These are phyloP conservation scores for Suhomyces tanzawaensis DNA, from an alignment of 805 yeast genomes.

Conservation along the genomic window DNA sequence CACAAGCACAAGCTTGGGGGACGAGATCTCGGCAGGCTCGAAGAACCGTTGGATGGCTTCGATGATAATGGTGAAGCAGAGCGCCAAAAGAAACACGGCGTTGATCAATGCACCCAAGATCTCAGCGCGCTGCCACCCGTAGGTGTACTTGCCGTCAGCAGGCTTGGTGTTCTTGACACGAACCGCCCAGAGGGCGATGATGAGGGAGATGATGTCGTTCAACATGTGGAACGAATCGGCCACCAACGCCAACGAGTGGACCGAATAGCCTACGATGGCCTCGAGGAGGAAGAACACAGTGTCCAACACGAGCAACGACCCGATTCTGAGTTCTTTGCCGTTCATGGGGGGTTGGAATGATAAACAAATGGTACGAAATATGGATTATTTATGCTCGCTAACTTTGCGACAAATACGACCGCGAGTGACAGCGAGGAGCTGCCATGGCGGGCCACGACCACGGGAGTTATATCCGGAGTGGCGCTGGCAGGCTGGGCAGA, in stretches of 20 bases:
- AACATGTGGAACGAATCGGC: slow-evolving; percentile 98
- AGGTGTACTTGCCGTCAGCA: slow-evolving; percentile 87
- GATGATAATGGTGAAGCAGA: slow-evolving; percentile 86
- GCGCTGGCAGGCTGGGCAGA: too few species aligned
- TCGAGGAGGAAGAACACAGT: slow-evolving; percentile 82
- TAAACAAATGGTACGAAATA: too few species aligned
- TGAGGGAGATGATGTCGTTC: slow-evolving; percentile 84
- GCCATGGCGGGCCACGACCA: too few species aligned
- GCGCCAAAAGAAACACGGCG: slow-evolving; percentile 88
- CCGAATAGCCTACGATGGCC: slow-evolving; percentile 81
- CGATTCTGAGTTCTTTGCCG: slow-evolving; percentile 69
- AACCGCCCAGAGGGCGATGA: slow-evolving; percentile 97
- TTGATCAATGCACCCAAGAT: slow-evolving; percentile 92
- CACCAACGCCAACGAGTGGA: slow-evolving; percentile 88
- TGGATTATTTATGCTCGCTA: too few species aligned
- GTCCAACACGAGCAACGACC: slow-evolving; percentile 70
- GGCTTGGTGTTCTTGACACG: slow-evolving; percentile 76
- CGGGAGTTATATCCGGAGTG: too few species aligned
- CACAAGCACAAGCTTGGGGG: slow-evolving; percentile 75
- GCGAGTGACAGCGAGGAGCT: too few species aligned
- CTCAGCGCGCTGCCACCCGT: slow-evolving; percentile 98
- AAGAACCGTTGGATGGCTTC: slow-evolving; percentile 91
- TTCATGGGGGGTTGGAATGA: too few species aligned
- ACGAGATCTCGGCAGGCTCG: slow-evolving; percentile 72
- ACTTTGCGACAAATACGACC: too few species aligned